Evolutionary conservation across 1,284 basidiomycete species (phyloP).

Genomic region (Hemileia vastatrix): DNA sequence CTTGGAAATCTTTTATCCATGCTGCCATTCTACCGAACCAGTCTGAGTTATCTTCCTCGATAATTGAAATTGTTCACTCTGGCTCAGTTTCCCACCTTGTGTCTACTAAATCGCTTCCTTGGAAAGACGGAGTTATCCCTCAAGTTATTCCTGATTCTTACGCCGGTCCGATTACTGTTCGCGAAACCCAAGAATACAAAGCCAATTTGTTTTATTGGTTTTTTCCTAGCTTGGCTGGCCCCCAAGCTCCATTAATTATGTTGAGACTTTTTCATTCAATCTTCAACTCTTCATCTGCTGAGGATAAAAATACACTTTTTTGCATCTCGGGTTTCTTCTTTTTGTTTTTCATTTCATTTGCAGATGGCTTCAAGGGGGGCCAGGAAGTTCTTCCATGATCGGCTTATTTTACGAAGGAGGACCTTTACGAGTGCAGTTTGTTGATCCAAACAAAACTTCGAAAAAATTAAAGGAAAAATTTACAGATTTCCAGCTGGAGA

Average conservation of each 20-base stretch:
- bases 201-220: slow-evolving; percentile 8
- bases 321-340: neutral
- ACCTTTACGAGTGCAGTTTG: neutral
- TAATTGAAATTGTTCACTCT: too few relatives aligned
- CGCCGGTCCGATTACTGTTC: neutral
- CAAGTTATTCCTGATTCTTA: neutral
- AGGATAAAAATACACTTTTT: neutral
- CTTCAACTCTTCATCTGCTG: neutral
- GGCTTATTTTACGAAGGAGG: neutral
- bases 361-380: slow-evolving; percentile 8
- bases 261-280: neutral
- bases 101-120: too few relatives aligned
- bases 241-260: neutral
- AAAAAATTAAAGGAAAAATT: neutral
- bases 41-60: too few relatives aligned
- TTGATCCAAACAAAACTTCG: neutral
- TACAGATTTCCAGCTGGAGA: neutral
- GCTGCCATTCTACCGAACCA: too few relatives aligned
- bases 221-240: neutral
- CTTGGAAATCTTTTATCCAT: too few relatives aligned
- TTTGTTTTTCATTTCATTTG: neutral
- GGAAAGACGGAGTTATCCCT: too few relatives aligned
- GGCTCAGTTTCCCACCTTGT: too few relatives aligned
- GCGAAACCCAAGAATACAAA: neutral
- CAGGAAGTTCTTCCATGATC: slow-evolving; percentile 2